A percentile compares a stretch with the other conserved stretches of the same genome.
These are phyloP conservation scores for Pyrus pyrifolia DNA, from an alignment of 306 rosid species.

Conservation along the genomic window DNA sequence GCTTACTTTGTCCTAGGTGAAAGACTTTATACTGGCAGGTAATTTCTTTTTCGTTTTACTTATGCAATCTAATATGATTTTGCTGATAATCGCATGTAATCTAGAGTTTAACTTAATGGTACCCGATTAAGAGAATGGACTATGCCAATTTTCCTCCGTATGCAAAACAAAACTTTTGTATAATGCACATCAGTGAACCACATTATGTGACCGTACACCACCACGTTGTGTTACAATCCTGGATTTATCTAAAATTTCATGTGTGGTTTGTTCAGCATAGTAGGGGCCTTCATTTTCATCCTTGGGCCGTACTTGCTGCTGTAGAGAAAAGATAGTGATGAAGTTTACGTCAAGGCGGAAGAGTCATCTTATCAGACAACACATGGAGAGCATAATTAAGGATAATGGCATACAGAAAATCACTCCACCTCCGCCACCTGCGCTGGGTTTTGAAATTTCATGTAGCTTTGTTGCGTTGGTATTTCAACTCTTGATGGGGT, in stretches of 20 bases:
- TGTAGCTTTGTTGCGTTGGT: no score
- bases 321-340: constrained; percentile 76
- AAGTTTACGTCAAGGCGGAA: constrained; percentile 25
- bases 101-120: neutral
- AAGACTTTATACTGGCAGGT: constrained; percentile 75
- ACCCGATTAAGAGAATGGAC: no score
- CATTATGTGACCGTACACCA: neutral
- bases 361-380: constrained; percentile 11
- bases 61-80: neutral
- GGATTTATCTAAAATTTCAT: neutral
- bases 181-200: neutral
- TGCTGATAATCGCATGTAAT: neutral
- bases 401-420: neutral
- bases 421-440: neutral
- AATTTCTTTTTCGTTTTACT: neutral
- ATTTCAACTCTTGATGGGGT: no score
- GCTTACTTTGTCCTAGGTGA: constrained; percentile 82
- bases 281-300: constrained; percentile 59
- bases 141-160: neutral
- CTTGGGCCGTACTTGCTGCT: constrained; percentile 61
- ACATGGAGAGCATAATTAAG: neutral
- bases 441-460: no score
- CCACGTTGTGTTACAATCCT: neutral
- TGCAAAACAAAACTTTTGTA: neutral
- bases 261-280: constrained; percentile 40